Evolutionary conservation across 257 asterid species (phyloP), one percentile per base, ranked within the genome.

Genomic region (Gentiana macrophylla): DNA sequence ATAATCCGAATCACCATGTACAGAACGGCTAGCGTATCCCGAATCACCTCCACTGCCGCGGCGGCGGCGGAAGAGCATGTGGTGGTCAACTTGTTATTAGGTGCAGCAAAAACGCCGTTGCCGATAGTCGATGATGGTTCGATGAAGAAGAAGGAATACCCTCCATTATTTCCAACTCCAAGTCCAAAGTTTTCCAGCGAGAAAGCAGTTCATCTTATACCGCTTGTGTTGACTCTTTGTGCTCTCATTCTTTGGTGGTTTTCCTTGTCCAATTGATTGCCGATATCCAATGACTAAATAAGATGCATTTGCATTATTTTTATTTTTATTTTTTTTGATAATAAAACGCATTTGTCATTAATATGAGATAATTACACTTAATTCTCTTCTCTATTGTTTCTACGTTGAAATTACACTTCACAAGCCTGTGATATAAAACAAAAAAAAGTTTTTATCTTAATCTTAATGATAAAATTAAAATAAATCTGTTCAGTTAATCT

Each of bases 181-280:
- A 15, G 24, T 15, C 24, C 43, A 6, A 79, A 71, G 57, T 12
- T 55, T 34, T 5, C 67, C 0, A 80, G 73, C 10, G 82, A 81
- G 57, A 79, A 34, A 50, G 70, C 67, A 13, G 75, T 81, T 63
- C 94, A 81, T 64, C 55, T 81, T 2, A 73, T 81, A 60, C 94
- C 94, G 5, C 55, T 81, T 9, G 79, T 77, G 8, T 72, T 84
- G 77, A 9, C 69, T 41, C 3, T 68, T 12, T 84, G 86, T 60
- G 80, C 61, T 50, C 69, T 79, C 34, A 47, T 81, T 49, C 89
- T 84, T 33, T 84, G 89, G 89, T 70, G 62, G 43, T 84, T 75
- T 62, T 84, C 94, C 24, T 15, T 15, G 24, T 15, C 24, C 24
- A 35, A 34, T 15, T 15, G 24, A 15, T 15, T 15, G 24, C 24